A percentile compares a stretch with the other conserved stretches of the same genome.
Conservation (phyloP, 345 rosid genomes). For the Erysimum cheiranthoides region DNA sequence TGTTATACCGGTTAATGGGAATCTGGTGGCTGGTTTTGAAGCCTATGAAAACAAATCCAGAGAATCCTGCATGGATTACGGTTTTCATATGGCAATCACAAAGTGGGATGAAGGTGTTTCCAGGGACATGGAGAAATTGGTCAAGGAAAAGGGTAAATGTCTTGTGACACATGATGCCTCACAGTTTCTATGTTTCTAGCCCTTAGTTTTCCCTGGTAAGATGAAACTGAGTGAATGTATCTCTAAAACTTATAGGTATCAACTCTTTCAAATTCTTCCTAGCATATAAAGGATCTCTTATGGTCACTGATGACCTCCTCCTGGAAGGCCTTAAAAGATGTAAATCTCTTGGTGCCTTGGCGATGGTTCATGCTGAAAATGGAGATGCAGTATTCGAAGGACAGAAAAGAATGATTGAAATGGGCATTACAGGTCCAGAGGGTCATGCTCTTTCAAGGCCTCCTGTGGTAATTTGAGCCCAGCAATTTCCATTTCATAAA, state of each 20-base stretch:
- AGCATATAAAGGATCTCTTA: slow-evolving; percentile 88
- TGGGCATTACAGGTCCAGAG: slow-evolving; percentile 96
- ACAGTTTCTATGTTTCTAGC: neutral
- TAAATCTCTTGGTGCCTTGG: slow-evolving; percentile 94
- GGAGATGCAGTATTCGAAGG: slow-evolving; percentile 98
- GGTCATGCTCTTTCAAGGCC: slow-evolving; percentile 98
- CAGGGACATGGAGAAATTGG: slow-evolving; percentile 87
- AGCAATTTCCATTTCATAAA: slow-evolving; percentile 14
- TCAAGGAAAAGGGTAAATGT: slow-evolving; percentile 75
- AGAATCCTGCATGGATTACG: slow-evolving; percentile 91
- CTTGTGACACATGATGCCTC: slow-evolving; percentile 11
- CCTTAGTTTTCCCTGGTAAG: neutral
- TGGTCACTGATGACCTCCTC: slow-evolving; percentile 87
- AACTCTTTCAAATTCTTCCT: slow-evolving; percentile 98
- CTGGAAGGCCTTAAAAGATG: slow-evolving; percentile 83
- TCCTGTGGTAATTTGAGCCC: slow-evolving; percentile 61
- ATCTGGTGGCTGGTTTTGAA: slow-evolving; percentile 74
- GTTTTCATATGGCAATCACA: slow-evolving; percentile 95
- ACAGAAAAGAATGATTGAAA: slow-evolving; percentile 86
- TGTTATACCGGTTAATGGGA: slow-evolving; percentile 83
- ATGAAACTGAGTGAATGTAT: slow-evolving; percentile 14
- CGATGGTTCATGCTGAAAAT: slow-evolving; percentile 99
- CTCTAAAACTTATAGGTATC: slow-evolving; percentile 60
- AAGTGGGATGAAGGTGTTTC: slow-evolving; percentile 89
- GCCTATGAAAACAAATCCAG: slow-evolving; percentile 73